Percentiles rank a stretch among this genome's conserved stretches.
These are phyloP conservation scores for Komagataella populi DNA, from an alignment of 805 yeast species.

Conservation along the genomic window DNA sequence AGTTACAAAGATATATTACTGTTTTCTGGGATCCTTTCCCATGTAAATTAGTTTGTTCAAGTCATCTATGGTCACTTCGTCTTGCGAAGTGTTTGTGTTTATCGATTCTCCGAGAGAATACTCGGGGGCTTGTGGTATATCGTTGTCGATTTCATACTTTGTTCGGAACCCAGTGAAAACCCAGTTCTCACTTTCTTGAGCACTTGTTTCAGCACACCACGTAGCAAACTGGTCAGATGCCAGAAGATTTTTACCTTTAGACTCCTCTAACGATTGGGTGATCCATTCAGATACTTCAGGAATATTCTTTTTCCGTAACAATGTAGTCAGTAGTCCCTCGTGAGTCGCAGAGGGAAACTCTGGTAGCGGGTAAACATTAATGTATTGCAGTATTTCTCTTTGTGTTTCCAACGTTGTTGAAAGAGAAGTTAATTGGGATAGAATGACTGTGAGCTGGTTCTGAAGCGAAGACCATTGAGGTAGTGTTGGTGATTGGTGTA, in stretches of 20 bases:
- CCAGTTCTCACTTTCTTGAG: slow-evolving; percentile 37
- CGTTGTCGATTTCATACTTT: slow-evolving; percentile 28
- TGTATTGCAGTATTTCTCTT: slow-evolving; percentile 40
- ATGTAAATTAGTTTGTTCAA: neutral
- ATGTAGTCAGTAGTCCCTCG: slow-evolving; percentile 70
- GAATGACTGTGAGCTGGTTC: slow-evolving; percentile 68
- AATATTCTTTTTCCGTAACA: slow-evolving; percentile 72
- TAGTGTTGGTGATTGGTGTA: slow-evolving; percentile 25
- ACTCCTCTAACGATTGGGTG: slow-evolving; percentile 12
- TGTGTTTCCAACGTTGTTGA: slow-evolving; percentile 53
- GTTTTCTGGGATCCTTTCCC: neutral
- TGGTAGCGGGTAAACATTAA: slow-evolving; percentile 76
- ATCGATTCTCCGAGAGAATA: neutral
- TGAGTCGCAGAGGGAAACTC: slow-evolving; percentile 78
- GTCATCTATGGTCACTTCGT: neutral
- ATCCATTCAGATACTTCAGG: slow-evolving; percentile 93
- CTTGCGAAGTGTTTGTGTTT: neutral
- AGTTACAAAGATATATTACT: neutral
- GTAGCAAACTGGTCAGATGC: slow-evolving; percentile 53
- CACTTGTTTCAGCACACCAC: slow-evolving; percentile 50
- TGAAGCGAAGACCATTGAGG: slow-evolving; percentile 56
- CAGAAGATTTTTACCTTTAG: slow-evolving; percentile 13
- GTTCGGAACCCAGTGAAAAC: slow-evolving; percentile 52
- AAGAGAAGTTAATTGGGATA: slow-evolving; percentile 75
- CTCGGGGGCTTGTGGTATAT: slow-evolving; percentile 8